Conservation (phyloP, 1,284 basidiomycete genomes). For the Cerrena zonata region DNA sequence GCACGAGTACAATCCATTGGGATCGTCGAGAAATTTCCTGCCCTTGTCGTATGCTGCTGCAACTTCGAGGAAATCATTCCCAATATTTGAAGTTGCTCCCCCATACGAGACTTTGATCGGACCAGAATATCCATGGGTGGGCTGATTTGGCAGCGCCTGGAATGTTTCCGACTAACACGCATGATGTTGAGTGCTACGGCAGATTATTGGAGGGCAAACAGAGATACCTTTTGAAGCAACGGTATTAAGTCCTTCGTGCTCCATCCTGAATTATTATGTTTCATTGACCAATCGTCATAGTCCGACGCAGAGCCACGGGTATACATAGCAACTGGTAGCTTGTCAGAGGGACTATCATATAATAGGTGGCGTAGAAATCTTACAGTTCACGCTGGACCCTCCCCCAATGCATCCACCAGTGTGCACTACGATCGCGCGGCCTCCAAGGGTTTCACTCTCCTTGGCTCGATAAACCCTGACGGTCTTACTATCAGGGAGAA, state of each 20-base stretch:
- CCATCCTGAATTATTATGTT: slow-evolving; percentile 45
- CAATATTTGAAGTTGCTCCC: slow-evolving; percentile 28
- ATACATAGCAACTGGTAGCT: slow-evolving; percentile 34
- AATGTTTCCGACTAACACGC: slow-evolving; percentile 10
- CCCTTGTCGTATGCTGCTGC: slow-evolving; percentile 34
- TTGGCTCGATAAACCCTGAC: slow-evolving; percentile 15
- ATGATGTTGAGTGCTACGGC: neutral
- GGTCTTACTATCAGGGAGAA: slow-evolving; percentile 20
- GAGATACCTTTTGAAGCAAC: slow-evolving; percentile 39
- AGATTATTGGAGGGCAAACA: neutral
- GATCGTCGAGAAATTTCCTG: slow-evolving; percentile 6
- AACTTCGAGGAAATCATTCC: slow-evolving; percentile 37
- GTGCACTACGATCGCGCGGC: slow-evolving; percentile 36
- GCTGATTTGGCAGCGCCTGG: slow-evolving; percentile 4
- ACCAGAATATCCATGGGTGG: slow-evolving; percentile 12
- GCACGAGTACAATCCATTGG: slow-evolving; percentile 6
- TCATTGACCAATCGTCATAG: slow-evolving; percentile 46
- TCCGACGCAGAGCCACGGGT: slow-evolving; percentile 46
- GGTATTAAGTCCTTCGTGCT: slow-evolving; percentile 43
- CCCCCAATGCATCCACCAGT: slow-evolving; percentile 47
- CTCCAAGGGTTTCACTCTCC: slow-evolving; percentile 33
- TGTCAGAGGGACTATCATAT: too few species aligned
- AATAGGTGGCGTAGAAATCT: too few species aligned
- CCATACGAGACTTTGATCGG: slow-evolving; percentile 11
- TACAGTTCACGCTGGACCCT: slow-evolving; percentile 54